These are phyloP conservation scores for Elymus sibiricus DNA, from an alignment of 176 grass and related monocot species.

Conservation along the genomic window DNA sequence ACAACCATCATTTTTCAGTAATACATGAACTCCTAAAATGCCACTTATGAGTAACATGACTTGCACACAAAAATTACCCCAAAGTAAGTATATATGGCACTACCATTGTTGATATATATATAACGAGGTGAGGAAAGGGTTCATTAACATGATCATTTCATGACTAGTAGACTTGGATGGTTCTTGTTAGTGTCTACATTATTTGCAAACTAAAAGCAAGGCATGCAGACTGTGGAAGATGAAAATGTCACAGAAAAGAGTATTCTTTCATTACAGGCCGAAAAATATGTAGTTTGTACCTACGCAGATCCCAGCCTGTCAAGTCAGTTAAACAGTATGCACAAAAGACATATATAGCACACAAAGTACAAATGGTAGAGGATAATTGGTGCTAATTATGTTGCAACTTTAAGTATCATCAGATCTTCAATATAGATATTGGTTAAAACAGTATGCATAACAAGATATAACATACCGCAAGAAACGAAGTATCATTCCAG, in stretches of 20 bases:
- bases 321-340: not conserved
- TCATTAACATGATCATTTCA: not conserved
- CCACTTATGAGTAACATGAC: not conserved
- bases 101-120: not conserved
- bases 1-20: not conserved
- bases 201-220: not conserved
- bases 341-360: not conserved
- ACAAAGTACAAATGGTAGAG: not conserved
- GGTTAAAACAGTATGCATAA: conserved; percentile 4
- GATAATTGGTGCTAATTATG: conserved; percentile 1
- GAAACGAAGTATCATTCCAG: conserved; percentile 99
- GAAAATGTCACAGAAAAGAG: not conserved
- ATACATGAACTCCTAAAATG: not conserved
- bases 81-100: not conserved
- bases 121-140: not conserved
- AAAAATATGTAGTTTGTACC: not conserved
- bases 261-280: not conserved
- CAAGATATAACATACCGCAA: conserved; percentile 59
- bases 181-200: not conserved
- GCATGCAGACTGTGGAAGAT: not conserved
- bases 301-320: not conserved
- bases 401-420: not conserved
- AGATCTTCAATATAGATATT: conserved; percentile 6
- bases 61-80: not conserved
- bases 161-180: not conserved